A percentile compares a stretch with the other conserved stretches of the same genome.
These are phyloP conservation scores for Volutella citrinella DNA, from an alignment of 2,329 filamentous ascomycete genomes.

Conservation along the genomic window DNA sequence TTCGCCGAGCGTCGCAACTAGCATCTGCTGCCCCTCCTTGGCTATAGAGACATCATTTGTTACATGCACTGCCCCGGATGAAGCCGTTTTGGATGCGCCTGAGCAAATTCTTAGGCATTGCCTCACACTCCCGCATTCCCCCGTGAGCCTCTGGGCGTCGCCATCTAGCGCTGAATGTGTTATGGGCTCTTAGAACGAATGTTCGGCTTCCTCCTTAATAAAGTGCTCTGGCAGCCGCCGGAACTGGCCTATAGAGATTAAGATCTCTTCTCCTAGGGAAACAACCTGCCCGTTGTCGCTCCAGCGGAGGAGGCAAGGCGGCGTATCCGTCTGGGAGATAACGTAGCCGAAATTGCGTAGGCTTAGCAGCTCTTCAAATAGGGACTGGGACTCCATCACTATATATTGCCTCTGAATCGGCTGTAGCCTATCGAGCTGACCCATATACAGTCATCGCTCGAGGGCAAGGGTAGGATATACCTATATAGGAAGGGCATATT, in stretches of 20 bases:
- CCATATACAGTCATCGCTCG: background rate
- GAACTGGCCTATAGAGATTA: too few species aligned
- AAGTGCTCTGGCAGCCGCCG: too few species aligned
- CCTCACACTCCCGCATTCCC: background rate
- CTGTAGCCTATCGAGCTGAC: constrained; percentile 1
- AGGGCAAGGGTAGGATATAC: background rate
- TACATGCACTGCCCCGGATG: background rate
- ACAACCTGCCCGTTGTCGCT: constrained; percentile 1
- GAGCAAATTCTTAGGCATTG: background rate
- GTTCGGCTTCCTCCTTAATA: too few species aligned
- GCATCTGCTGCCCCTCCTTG: background rate
- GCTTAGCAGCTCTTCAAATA: background rate
- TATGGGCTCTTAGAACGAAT: too few species aligned
- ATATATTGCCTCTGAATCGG: background rate
- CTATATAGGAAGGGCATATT: constrained; percentile 1
- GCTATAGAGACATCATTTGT: background rate
- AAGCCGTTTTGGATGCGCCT: background rate
- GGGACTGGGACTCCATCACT: background rate
- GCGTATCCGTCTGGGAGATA: background rate
- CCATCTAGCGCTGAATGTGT: too few species aligned
- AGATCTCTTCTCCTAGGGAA: too few species aligned
- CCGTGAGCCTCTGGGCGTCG: background rate
- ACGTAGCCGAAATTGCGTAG: background rate
- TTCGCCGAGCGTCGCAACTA: background rate
- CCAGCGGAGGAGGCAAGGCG: background rate